A percentile compares a stretch with the other conserved stretches of the same genome.
These are phyloP conservation scores for Yamadazyma spencermartinsiae DNA, from an alignment of 1,139 yeast genomes.

Conservation along the genomic window DNA sequence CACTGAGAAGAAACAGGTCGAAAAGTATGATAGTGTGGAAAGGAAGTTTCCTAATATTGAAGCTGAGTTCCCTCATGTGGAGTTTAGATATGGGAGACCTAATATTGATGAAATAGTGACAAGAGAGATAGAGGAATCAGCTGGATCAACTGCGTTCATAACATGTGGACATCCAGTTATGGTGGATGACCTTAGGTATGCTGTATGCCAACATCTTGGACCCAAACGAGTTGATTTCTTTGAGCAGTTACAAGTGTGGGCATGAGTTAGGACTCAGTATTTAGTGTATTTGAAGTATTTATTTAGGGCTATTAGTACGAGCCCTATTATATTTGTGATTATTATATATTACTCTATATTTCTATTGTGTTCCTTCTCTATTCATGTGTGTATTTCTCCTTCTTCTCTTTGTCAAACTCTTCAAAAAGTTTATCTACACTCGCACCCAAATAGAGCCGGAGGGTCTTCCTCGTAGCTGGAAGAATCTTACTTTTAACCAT, in stretches of 20 bases:
- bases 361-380: background rate
- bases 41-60: constrained; percentile 1
- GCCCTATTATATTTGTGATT: too few relatives aligned
- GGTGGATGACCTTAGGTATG: constrained; percentile 50
- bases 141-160: constrained; percentile 42
- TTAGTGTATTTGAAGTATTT: background rate
- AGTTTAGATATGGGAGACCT: constrained; percentile 37
- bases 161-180: constrained; percentile 56
- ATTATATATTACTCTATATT: background rate
- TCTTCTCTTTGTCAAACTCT: constrained; percentile 1
- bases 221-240: constrained; percentile 36
- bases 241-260: constrained; percentile 44
- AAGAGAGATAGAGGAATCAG: constrained; percentile 27
- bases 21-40: constrained; percentile 4
- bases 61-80: constrained; percentile 28
- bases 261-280: constrained; percentile 15
- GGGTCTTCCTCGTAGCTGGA: constrained; percentile 66
- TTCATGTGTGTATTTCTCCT: background rate
- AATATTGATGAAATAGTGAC: constrained; percentile 25
- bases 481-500: constrained; percentile 63
- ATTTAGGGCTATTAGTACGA: background rate
- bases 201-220: constrained; percentile 26
- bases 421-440: constrained; percentile 58
- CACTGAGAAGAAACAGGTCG: constrained; percentile 7
- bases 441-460: constrained; percentile 62